Conservation (phyloP, 805 yeast species). For the Starmerella roubikii region DNA sequence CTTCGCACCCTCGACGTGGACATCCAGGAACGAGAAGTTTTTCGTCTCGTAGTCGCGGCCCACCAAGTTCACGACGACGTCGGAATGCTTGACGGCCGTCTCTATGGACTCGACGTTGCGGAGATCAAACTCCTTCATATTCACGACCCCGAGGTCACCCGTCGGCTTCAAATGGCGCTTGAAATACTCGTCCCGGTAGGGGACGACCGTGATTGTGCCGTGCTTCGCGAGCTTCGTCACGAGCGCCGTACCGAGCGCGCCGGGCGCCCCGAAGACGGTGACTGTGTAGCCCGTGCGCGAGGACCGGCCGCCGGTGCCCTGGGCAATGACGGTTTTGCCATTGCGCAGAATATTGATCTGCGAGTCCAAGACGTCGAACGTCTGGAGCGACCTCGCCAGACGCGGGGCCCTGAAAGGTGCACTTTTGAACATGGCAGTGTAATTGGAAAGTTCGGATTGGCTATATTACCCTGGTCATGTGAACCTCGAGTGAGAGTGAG, state of each 20-base stretch:
- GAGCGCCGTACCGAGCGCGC: slow-evolving; percentile 63
- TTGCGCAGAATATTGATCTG: slow-evolving; percentile 52
- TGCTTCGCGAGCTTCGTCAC: slow-evolving; percentile 64
- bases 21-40: slow-evolving; percentile 71
- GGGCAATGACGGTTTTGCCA: slow-evolving; percentile 60
- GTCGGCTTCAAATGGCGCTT: slow-evolving; percentile 65
- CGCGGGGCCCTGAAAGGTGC: not conserved
- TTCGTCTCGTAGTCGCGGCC: slow-evolving; percentile 68
- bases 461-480: not conserved
- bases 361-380: slow-evolving; percentile 31
- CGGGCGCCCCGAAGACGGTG: slow-evolving; percentile 74
- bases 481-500: too few species aligned
- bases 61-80: slow-evolving; percentile 66
- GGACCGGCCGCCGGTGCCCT: slow-evolving; percentile 65
- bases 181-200: slow-evolving; percentile 69
- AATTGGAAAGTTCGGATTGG: slow-evolving; percentile 3
- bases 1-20: slow-evolving; percentile 63
- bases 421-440: slow-evolving; percentile 2
- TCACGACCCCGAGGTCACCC: slow-evolving; percentile 81
- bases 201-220: slow-evolving; percentile 64
- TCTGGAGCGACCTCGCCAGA: slow-evolving; percentile 23
- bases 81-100: slow-evolving; percentile 65
- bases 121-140: slow-evolving; percentile 68
- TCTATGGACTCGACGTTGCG: slow-evolving; percentile 64
- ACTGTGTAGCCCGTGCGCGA: slow-evolving; percentile 82